phyloP scores from a whole-genome alignment of 768 basidiomycete genomes.

The Naganishia friedmannii region DNA sequence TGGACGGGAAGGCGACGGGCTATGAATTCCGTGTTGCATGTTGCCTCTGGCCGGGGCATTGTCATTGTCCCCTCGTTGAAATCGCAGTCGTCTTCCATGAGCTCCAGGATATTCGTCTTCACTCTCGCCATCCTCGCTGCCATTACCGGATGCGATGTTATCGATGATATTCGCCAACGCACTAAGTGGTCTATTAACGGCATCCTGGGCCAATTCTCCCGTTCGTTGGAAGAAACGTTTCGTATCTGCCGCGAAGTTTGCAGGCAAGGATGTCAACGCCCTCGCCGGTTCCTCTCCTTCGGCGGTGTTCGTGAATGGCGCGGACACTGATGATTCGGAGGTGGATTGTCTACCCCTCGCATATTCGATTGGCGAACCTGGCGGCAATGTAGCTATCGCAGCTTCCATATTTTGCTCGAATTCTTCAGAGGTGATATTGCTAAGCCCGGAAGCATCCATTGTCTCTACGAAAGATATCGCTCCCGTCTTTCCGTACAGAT shows the following conservation, averaged over 20 bases:
- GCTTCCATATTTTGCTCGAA: constrained; percentile 77
- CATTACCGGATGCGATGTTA: constrained; percentile 62
- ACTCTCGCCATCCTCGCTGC: constrained; percentile 74
- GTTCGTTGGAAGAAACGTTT: constrained; percentile 81
- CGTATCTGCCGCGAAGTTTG: constrained; percentile 66
- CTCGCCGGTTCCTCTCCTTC: constrained; percentile 83
- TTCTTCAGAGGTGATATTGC: constrained; percentile 88
- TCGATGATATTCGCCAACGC: constrained; percentile 84
- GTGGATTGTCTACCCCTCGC: constrained; percentile 68
- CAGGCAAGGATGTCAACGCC: constrained; percentile 64
- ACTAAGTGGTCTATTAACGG: constrained; percentile 82
- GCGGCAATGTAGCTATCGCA: constrained; percentile 61
- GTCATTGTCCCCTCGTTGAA: neutral
- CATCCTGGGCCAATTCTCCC: constrained; percentile 61
- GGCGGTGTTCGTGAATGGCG: constrained; percentile 28
- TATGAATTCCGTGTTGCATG: neutral
- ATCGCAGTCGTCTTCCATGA: constrained; percentile 2
- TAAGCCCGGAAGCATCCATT: constrained; percentile 91
- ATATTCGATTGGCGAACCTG: constrained; percentile 73
- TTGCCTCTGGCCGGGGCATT: neutral
- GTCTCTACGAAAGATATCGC: constrained; percentile 97
- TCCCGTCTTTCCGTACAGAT: constrained; percentile 65
- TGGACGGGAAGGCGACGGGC: constrained; percentile 2
- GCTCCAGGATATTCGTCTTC: constrained; percentile 56
- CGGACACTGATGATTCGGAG: constrained; percentile 43